Base-by-base conservation (phyloP, 352 stramenopile genomes). In the Thalassiosira hispida region DNA sequence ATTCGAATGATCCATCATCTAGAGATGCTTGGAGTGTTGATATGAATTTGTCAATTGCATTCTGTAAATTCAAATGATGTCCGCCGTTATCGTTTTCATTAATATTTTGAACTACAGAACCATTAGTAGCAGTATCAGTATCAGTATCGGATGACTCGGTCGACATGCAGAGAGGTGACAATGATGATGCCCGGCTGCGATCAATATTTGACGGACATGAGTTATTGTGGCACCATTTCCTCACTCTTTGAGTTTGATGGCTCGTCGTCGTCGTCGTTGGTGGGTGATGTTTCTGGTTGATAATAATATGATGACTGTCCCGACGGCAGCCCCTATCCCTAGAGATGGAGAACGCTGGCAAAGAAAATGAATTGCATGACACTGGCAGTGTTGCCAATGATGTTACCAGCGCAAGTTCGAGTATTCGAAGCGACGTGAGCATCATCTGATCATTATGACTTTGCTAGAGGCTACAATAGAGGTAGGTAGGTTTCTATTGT, bases 1-100 rank as follows among this genome's bases (percentile, higher is more conserved):
- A 82, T 62, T 57, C 52, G 40, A 85, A 85, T 35, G 78, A 72
- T 64, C 69, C 47, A 29, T 82, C 66, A 4, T 76, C 33, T 18
- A 85, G 53, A 40, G 77, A 84, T 16, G 29, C 55, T 40, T 53
- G 40, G 8, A 84, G 20, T 1, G 62, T 73, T 2, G 53, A 66
- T 44, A 84, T 60, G 57, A 84, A 84, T 31, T 73, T 25, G 31
- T 79, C 51, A 29, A 84, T 68, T 2, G 74, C 66, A 29, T 11
- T 23, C 38, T 66, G 46, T 38, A 65, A 1, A 4, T n/a, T n/a
- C n/a, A n/a, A n/a, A n/a, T n/a, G n/a, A n/a, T n/a, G n/a, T n/a
- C n/a, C n/a, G n/a, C 12, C 33, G 14, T 35, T 11, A 1, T 38
- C n/a, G 2, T 60, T 35, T 6, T 29, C 22, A 31, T 60, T 20